These are phyloP conservation scores for Heliamphora exappendiculata DNA, from an alignment of 148 eudicot species.

Conservation along the genomic window DNA sequence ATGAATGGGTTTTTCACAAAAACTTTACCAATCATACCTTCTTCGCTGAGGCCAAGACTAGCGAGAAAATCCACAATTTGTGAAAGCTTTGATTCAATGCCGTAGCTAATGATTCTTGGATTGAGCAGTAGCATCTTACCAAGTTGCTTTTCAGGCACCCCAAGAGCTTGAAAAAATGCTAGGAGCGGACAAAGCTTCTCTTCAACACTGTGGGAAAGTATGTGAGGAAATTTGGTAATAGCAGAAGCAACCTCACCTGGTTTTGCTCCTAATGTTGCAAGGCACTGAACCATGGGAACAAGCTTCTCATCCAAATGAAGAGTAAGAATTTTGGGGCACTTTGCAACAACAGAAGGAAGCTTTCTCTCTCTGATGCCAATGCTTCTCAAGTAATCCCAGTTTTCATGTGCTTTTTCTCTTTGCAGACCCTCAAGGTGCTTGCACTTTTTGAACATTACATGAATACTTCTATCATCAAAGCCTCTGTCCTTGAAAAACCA, in stretches of 20 bases:
- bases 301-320: conserved; percentile 69
- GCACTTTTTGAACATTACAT: conserved; percentile 72
- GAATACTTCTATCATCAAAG: conserved; percentile 70
- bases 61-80: conserved; percentile 73
- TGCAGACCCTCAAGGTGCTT: conserved; percentile 59
- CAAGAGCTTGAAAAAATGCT: conserved; percentile 87
- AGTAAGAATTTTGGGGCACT: conserved; percentile 86
- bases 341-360: conserved; percentile 60
- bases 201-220: conserved; percentile 73
- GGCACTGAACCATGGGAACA: conserved; percentile 85
- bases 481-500: conserved; percentile 98
- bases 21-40: conserved; percentile 74
- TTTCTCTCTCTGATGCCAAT: conserved; percentile 88
- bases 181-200: conserved; percentile 89
- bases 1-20: conserved; percentile 73
- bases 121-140: conserved; percentile 80
- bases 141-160: conserved; percentile 66
- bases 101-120: conserved; percentile 88
- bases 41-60: conserved; percentile 54
- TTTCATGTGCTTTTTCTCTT: conserved; percentile 62
- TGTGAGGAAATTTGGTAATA: conserved; percentile 77
- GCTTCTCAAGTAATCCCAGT: conserved; percentile 75
- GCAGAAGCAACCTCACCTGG: conserved; percentile 68
- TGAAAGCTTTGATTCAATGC: conserved; percentile 79
- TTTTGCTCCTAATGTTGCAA: conserved; percentile 68